phyloP scores from a whole-genome alignment of 2,329 filamentous ascomycete species.

The Boeremia lycopersici region DNA sequence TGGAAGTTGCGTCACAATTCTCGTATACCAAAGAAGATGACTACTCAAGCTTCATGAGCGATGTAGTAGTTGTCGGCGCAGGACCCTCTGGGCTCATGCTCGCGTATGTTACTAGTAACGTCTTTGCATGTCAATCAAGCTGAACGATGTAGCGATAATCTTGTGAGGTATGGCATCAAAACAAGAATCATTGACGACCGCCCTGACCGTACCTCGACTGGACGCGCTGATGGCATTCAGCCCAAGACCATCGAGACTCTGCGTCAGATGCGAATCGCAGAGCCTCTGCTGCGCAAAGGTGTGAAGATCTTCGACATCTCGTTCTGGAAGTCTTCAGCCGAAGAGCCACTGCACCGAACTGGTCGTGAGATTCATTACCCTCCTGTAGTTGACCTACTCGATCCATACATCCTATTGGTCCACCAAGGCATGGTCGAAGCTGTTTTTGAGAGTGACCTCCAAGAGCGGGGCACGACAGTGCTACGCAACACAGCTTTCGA shows the following conservation, averaged over 20 bases:
- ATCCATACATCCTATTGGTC: slow-evolving; percentile 61
- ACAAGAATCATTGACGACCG: slow-evolving; percentile 72
- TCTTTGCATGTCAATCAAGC: background rate
- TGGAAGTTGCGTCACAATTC: slow-evolving; percentile 26
- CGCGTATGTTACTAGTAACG: slow-evolving; percentile 35
- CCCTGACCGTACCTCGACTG: slow-evolving; percentile 69
- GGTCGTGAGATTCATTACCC: slow-evolving; percentile 72
- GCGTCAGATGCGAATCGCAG: slow-evolving; percentile 74
- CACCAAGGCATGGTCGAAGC: slow-evolving; percentile 80
- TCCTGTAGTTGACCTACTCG: slow-evolving; percentile 55
- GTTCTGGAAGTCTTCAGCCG: slow-evolving; percentile 61
- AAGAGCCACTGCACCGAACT: slow-evolving; percentile 61
- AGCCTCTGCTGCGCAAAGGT: slow-evolving; percentile 68
- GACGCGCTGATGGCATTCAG: slow-evolving; percentile 74
- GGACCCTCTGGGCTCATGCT: slow-evolving; percentile 53
- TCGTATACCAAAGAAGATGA: slow-evolving; percentile 28
- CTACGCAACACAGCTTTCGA: slow-evolving; percentile 67
- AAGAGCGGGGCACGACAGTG: slow-evolving; percentile 67
- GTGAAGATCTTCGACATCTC: slow-evolving; percentile 76
- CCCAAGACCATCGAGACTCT: slow-evolving; percentile 81
- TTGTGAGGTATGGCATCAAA: slow-evolving; percentile 70
- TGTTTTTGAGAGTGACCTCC: slow-evolving; percentile 71
- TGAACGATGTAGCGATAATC: slow-evolving; percentile 52
- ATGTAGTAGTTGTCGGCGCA: slow-evolving; percentile 51
- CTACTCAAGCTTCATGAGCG: slow-evolving; percentile 45